phyloP scores from a whole-genome alignment of 2,329 filamentous ascomycete genomes.

The Aciculosporium take region DNA sequence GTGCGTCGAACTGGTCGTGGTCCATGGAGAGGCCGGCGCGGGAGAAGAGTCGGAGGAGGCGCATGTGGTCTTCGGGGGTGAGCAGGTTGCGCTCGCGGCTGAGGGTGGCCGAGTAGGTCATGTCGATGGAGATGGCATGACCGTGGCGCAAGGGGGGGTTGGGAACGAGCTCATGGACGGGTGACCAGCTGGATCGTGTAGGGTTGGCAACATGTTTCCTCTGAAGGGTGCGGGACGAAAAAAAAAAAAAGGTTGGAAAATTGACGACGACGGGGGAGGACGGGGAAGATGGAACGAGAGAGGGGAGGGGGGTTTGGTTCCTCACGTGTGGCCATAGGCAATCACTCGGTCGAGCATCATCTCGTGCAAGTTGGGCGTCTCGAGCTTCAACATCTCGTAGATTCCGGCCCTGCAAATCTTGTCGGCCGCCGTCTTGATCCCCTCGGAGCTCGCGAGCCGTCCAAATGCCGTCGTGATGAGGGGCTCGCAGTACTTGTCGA shows the following conservation, averaged over 20 bases:
- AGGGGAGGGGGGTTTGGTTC: too few species aligned
- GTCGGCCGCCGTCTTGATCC: constrained; percentile 32
- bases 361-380: constrained; percentile 61
- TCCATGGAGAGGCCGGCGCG: constrained; percentile 59
- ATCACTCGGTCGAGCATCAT: constrained; percentile 59
- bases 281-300: background rate
- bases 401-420: constrained; percentile 56
- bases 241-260: background rate
- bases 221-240: background rate
- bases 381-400: constrained; percentile 58
- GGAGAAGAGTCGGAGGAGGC: constrained; percentile 54
- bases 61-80: constrained; percentile 42
- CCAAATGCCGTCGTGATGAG: constrained; percentile 53
- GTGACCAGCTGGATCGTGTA: constrained; percentile 42
- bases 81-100: constrained; percentile 49
- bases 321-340: constrained; percentile 56
- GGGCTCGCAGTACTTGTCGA: constrained; percentile 56
- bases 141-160: constrained; percentile 56
- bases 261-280: background rate
- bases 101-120: constrained; percentile 60
- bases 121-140: constrained; percentile 62
- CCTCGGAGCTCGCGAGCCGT: constrained; percentile 36
- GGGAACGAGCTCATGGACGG: constrained; percentile 55
- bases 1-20: constrained; percentile 51
- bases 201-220: background rate